A percentile compares a stretch with the other conserved stretches of the same genome.
These are phyloP conservation scores for Boletus subluridellus DNA, from an alignment of 1,284 basidiomycete species.

Conservation along the genomic window DNA sequence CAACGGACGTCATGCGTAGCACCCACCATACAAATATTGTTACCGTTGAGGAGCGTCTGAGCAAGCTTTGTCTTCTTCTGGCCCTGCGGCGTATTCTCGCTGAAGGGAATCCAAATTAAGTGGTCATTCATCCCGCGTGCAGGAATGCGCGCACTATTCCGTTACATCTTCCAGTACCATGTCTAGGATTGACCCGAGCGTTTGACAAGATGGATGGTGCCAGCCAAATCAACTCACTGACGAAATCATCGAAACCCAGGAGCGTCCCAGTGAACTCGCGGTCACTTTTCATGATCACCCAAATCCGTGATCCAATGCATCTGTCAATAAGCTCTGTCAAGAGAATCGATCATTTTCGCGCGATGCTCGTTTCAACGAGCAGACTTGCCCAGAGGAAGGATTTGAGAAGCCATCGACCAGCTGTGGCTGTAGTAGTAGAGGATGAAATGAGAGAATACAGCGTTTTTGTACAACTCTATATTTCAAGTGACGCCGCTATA, in stretches of 20 bases:
- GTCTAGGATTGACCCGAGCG: slow-evolving; percentile 49
- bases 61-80: slow-evolving; percentile 78
- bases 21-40: slow-evolving; percentile 95
- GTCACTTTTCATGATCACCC: slow-evolving; percentile 96
- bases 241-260: slow-evolving; percentile 97
- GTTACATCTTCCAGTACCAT: slow-evolving; percentile 98
- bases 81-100: slow-evolving; percentile 83
- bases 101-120: slow-evolving; percentile 36
- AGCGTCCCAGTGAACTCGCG: slow-evolving; percentile 95
- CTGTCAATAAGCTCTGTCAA: slow-evolving; percentile 83
- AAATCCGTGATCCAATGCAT: slow-evolving; percentile 91
- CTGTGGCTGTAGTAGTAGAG: slow-evolving; percentile 1
- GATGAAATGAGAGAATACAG: background rate
- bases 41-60: slow-evolving; percentile 94
- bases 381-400: slow-evolving; percentile 51
- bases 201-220: background rate
- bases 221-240: slow-evolving; percentile 72
- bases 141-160: slow-evolving; percentile 70
- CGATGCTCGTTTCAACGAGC: background rate
- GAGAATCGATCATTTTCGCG: slow-evolving; percentile 2
- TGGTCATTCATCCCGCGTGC: background rate
- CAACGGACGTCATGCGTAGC: background rate
- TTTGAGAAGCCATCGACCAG: slow-evolving; percentile 57
- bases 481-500: slow-evolving; percentile 3
- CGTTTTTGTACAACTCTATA: slow-evolving; percentile 5